A percentile compares a stretch with the other conserved stretches of the same genome.
phyloP scores from a whole-genome alignment of 2,329 filamentous ascomycete species.

The Pseudocercospora crystallina region DNA sequence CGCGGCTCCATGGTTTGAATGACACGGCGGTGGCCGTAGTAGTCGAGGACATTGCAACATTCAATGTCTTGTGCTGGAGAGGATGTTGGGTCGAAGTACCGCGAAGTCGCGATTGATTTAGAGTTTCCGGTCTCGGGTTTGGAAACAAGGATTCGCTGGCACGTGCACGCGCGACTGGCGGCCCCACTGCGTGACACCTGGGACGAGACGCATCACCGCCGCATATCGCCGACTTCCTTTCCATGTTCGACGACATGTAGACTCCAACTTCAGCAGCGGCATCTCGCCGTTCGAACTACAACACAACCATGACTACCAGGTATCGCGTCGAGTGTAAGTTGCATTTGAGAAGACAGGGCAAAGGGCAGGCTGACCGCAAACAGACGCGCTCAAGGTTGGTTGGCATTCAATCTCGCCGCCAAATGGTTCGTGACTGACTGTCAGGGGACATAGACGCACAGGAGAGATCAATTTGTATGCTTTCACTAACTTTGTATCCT shows the following conservation, averaged over 20 bases:
- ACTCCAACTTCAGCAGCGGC: neutral
- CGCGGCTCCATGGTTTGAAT: slow-evolving; percentile 62
- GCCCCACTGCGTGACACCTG: too few species aligned
- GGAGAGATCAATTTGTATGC: slow-evolving; percentile 83
- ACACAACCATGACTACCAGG: slow-evolving; percentile 36
- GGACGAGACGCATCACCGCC: neutral
- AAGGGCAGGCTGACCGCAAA: slow-evolving; percentile 7
- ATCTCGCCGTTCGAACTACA: neutral
- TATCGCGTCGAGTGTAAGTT: slow-evolving; percentile 40
- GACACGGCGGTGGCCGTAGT: slow-evolving; percentile 48
- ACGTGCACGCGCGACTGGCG: too few species aligned
- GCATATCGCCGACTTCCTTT: slow-evolving; percentile 8
- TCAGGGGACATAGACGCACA: slow-evolving; percentile 70
- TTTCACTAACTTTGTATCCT: neutral
- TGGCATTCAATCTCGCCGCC: neutral
- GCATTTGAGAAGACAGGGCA: neutral
- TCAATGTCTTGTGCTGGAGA: too few species aligned
- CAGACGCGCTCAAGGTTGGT: slow-evolving; percentile 65
- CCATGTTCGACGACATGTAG: neutral
- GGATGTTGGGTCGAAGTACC: too few species aligned
- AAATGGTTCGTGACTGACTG: neutral
- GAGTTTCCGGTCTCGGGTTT: too few species aligned
- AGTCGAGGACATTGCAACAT: too few species aligned
- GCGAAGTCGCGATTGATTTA: too few species aligned
- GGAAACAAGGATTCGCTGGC: too few species aligned